Conservation (phyloP, 352 stramenopile species). For the Globisporangium polare region DNA sequence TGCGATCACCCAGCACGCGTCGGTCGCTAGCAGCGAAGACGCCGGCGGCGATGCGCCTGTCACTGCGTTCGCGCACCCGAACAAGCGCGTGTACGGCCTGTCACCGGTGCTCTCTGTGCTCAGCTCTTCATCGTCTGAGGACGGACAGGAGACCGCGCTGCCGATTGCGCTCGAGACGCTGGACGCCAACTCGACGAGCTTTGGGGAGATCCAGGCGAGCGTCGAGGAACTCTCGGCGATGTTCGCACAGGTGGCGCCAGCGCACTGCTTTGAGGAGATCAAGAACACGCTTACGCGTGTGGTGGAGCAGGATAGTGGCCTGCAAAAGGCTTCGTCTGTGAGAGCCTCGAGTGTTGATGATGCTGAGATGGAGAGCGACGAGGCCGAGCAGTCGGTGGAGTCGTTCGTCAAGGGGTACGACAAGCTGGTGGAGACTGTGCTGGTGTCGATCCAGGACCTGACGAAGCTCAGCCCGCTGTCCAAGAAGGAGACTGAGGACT, state of each 20-base stretch:
- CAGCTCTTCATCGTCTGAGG: background rate
- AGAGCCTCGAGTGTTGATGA: background rate
- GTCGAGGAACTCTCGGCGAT: constrained; percentile 22
- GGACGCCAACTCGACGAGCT: constrained; percentile 26
- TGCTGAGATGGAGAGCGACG: constrained; percentile 23
- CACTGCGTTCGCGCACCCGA: constrained; percentile 50
- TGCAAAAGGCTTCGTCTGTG: constrained; percentile 9
- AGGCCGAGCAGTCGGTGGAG: constrained; percentile 14
- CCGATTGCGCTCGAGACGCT: constrained; percentile 30
- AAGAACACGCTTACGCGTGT: constrained; percentile 22
- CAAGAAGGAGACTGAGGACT: constrained; percentile 25
- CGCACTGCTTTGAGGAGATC: constrained; percentile 36
- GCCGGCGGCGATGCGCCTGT: constrained; percentile 35
- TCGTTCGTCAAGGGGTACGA: constrained; percentile 58
- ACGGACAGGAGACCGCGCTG: constrained; percentile 9
- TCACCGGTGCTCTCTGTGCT: constrained; percentile 37
- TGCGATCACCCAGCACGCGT: constrained; percentile 42
- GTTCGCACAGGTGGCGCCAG: constrained; percentile 25
- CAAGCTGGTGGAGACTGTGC: constrained; percentile 65
- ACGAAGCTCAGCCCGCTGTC: constrained; percentile 38
- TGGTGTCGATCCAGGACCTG: constrained; percentile 79
- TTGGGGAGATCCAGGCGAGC: constrained; percentile 29
- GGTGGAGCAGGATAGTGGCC: constrained; percentile 30
- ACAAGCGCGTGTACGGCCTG: constrained; percentile 61
- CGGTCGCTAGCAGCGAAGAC: constrained; percentile 42